Conservation (phyloP, 2,329 filamentous ascomycete genomes). For the Allantophomopsis cytisporea region DNA sequence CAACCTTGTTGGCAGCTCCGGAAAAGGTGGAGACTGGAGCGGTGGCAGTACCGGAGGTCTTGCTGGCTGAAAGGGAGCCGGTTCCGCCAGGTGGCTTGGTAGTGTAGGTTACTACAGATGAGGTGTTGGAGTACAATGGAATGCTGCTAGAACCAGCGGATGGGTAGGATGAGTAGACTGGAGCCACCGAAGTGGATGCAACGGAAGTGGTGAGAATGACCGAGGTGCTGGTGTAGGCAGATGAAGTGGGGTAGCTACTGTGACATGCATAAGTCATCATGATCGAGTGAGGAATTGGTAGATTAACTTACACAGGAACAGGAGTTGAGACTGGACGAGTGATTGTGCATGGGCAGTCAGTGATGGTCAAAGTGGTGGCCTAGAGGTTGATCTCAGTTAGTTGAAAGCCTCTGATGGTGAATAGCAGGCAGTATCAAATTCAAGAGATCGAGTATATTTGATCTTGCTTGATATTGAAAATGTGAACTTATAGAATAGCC, state of each 20-base stretch:
- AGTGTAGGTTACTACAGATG: background rate
- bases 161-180: no score
- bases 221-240: background rate
- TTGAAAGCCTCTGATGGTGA: no score
- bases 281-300: no score
- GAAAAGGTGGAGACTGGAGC: background rate
- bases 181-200: background rate
- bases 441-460: no score
- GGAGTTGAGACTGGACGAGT: constrained; percentile 26
- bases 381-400: no score
- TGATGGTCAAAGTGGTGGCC: constrained; percentile 29
- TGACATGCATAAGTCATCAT: no score
- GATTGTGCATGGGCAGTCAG: constrained; percentile 23
- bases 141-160: no score
- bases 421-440: no score
- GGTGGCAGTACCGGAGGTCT: background rate
- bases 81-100: background rate
- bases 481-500: no score
- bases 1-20: constrained; percentile 28
- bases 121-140: background rate
- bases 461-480: no score
- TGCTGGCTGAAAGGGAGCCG: background rate
- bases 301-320: constrained; percentile 14
- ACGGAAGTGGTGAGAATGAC: background rate
- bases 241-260: constrained; percentile 1